Percentiles rank a stretch among this genome's conserved stretches.
phyloP scores from a whole-genome alignment of 495 filamentous ascomycete genomes.

The Haplographium delicatum region DNA sequence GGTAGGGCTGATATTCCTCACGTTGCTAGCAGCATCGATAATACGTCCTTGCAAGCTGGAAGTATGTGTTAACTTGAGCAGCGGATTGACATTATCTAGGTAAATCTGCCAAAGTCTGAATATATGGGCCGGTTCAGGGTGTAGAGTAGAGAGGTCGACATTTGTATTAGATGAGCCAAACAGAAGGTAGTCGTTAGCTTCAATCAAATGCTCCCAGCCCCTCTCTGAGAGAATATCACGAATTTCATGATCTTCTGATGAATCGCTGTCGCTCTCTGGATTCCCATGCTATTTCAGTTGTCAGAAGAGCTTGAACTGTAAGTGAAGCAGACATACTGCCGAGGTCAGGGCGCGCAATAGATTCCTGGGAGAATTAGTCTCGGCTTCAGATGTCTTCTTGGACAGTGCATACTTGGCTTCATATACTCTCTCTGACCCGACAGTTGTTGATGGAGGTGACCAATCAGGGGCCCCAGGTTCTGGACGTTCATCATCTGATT shows the following conservation, averaged over 20 bases:
- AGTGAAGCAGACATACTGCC: conserved; percentile 31
- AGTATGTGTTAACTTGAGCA: conserved; percentile 63
- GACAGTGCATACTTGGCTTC: conserved; percentile 37
- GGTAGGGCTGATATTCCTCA: conserved; percentile 38
- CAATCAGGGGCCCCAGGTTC: conserved; percentile 4
- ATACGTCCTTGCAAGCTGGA: conserved; percentile 51
- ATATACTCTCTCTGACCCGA: conserved; percentile 30
- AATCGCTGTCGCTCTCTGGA: conserved; percentile 14
- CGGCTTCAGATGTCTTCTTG: conserved; percentile 14
- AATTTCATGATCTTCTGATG: conserved; percentile 14
- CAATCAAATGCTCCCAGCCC: conserved; percentile 9
- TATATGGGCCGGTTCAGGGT: conserved; percentile 53
- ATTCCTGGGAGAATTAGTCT: conserved; percentile 31
- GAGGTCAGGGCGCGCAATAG: conserved; percentile 46
- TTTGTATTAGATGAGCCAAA: conserved; percentile 11
- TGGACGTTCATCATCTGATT: conserved; percentile 25
- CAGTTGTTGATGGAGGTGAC: conserved; percentile 19
- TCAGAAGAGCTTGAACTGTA: conserved; percentile 8
- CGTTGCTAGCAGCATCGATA: conserved; percentile 31
- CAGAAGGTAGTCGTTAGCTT: conserved; percentile 28
- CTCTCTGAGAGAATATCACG: conserved; percentile 10
- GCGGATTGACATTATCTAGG: conserved; percentile 60
- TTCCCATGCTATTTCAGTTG: conserved; percentile 10
- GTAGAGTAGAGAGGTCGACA: conserved; percentile 34
- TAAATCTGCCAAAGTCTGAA: conserved; percentile 67